Percentiles rank a stretch among this genome's conserved stretches.
phyloP scores from a whole-genome alignment of 179 eudicot species.

The Silene coronaria region DNA sequence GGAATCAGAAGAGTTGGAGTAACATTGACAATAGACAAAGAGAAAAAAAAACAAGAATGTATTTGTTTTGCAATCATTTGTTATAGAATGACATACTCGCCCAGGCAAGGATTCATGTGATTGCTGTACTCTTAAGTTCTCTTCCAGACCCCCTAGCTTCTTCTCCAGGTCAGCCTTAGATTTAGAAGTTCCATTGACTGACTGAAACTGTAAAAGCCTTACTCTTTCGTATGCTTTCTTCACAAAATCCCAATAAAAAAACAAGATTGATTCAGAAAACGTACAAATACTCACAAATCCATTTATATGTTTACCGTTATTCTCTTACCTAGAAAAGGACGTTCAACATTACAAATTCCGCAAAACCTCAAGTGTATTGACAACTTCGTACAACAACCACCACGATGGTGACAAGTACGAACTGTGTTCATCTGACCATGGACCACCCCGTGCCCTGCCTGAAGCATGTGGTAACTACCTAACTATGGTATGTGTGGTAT shows the following conservation, averaged over 20 bases:
- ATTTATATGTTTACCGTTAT: neutral
- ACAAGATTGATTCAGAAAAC: slow-evolving; percentile 11
- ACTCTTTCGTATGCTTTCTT: slow-evolving; percentile 47
- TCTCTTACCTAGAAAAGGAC: neutral
- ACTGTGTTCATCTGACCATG: neutral
- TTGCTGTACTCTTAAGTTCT: slow-evolving; percentile 40
- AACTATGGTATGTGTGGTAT: neutral
- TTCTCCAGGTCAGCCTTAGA: slow-evolving; percentile 38
- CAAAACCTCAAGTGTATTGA: neutral
- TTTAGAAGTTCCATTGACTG: slow-evolving; percentile 18
- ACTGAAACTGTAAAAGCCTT: slow-evolving; percentile 35
- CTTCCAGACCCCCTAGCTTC: slow-evolving; percentile 60
- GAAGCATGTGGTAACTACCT: neutral
- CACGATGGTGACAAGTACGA: neutral
- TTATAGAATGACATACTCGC: slow-evolving; percentile 33
- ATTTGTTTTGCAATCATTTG: neutral
- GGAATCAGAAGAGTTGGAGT: neutral
- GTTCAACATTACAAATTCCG: neutral
- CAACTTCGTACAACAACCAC: neutral
- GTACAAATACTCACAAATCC: neutral
- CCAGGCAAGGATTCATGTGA: slow-evolving; percentile 25
- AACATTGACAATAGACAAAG: neutral
- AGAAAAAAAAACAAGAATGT: neutral
- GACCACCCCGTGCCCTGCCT: neutral
- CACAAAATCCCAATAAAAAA: slow-evolving; percentile 33